Evolutionary conservation across 495 filamentous ascomycete species (phyloP).

Genomic region (Entonaema liquescens): DNA sequence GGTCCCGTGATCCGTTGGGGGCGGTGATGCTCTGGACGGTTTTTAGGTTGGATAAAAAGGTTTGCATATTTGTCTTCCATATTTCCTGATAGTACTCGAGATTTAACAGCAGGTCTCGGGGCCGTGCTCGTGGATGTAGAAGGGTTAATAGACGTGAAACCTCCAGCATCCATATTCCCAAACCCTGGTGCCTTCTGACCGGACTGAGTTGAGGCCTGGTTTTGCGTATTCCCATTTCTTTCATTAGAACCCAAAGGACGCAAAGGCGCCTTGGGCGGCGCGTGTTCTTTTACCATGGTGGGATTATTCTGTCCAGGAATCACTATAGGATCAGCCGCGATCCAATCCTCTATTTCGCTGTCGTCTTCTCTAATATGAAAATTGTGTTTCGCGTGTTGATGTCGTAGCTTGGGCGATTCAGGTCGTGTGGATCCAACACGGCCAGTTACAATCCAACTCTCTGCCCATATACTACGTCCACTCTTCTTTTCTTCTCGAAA

Average conservation of each 20-base stretch:
- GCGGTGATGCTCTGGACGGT: slow-evolving; percentile 57
- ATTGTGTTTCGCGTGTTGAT: background rate
- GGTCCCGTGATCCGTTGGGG: slow-evolving; percentile 54
- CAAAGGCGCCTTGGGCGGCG: slow-evolving; percentile 44
- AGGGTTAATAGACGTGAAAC: slow-evolving; percentile 22
- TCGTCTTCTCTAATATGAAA: background rate
- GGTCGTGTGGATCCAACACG: background rate
- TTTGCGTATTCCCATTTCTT: slow-evolving; percentile 25
- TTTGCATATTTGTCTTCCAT: slow-evolving; percentile 50
- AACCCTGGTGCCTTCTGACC: slow-evolving; percentile 31
- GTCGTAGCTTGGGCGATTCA: background rate
- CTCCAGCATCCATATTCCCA: slow-evolving; percentile 27
- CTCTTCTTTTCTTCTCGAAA: slow-evolving; percentile 25
- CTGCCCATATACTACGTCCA: background rate
- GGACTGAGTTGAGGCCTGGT: slow-evolving; percentile 10
- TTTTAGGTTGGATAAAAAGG: slow-evolving; percentile 56
- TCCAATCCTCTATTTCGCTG: slow-evolving; percentile 15
- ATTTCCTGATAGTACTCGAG: slow-evolving; percentile 30
- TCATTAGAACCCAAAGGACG: slow-evolving; percentile 33
- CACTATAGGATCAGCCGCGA: background rate
- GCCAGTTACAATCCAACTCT: slow-evolving; percentile 12
- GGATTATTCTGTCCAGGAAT: slow-evolving; percentile 1
- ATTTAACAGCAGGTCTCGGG: slow-evolving; percentile 37
- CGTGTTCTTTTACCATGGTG: slow-evolving; percentile 47
- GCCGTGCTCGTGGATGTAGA: slow-evolving; percentile 9